Base-by-base conservation (phyloP, 768 basidiomycete species). In the Tubosaeta sp. region DNA sequence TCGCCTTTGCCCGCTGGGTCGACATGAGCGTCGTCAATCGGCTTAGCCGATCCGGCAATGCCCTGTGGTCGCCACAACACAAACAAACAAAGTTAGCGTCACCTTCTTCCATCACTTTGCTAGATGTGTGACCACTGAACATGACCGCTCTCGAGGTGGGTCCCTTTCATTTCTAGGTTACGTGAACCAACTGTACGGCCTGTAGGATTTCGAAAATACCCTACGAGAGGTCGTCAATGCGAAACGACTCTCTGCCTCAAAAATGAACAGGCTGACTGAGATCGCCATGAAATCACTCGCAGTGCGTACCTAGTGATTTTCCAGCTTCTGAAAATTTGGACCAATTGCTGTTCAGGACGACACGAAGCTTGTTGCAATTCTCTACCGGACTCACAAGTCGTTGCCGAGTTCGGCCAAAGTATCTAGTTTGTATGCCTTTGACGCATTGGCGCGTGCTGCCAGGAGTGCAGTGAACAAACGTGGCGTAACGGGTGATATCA, bases 401-500 rank as follows among this genome's bases (percentile, higher is more conserved):
- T 76, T 95, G 33, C 72, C 83, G 5, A 69, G 80, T 14, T 60
- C 77, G 11, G 76, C 79, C 56, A 95, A 97, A 67, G 81, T 95
- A 53, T 84, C 82, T 35, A 93, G 92, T 71, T 76, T 99, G 46
- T 99, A 98, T 71, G 84, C 87, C 37, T 91, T 99, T 66, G 95
- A 99, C 72, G 90, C 95, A 17, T 78, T 99, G 55, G 82, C 91
- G 39, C 85, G 95, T 52, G 93, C 86, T 16, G 91, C 92, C 17
- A 79, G 84, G 53, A 74, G 75, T 53, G 76, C 83, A 43, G 82
- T 76, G 42, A 83, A 74, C 61, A 94, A 93, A 67, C 79, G 81
- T 48, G 75, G 76, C 47, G 65, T 83, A 26, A 74, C 79, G 57
- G 80, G 76, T 58, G 82, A 86, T 60, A 59, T 76, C 45, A 78